Base-by-base conservation (phyloP, 306 rosid species). In the Trifolium dubium region DNA sequence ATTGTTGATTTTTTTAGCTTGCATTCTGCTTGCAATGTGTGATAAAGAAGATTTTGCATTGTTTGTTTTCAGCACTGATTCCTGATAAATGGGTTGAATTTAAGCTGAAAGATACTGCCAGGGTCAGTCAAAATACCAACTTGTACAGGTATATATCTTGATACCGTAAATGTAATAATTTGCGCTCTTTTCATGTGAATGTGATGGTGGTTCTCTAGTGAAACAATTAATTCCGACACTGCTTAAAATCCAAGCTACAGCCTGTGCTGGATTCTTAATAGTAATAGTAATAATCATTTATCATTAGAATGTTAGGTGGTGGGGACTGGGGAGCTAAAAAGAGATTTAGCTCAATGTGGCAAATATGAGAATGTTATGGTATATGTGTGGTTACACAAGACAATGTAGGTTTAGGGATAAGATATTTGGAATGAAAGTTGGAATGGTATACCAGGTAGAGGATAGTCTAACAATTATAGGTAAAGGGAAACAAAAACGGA, bases 21-120 rank as follows among this genome's bases (percentile, higher is more conserved):
- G 31, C 44, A 18, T 59, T 71, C 35, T 65, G 30, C 29, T 63
- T 63, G 13, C 14, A 56, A 30, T 76, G 63, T 39, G 2, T 72
- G 14, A 39, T 2, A 8, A 41, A 58, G 11, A 39, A 55, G 71
- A 37, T 35, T 76, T 35, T 44, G 59, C 8, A 40, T 67, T 74
- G 49, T 77, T 4, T 12, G 31, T 66, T 79, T 83, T 65, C 96
- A 91, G 98, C 96, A 0, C 92, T 93, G 17, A 79, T 62, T 59
- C 85, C 98, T 6, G 79, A 88, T 73, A 86, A 76, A 68, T 93
- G 96, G 98, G 12, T 85, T 69, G 88, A 88, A 81, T 93, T 93
- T 82, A 89, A 88, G 96, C 70, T 93, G 85, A 96, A 93, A 88
- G 98, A 93, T 82, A 82, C 90, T 66, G 93, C 97, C 50, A 83